A percentile compares a stretch with the other conserved stretches of the same genome.
Conservation (phyloP, 345 rosid species). For the Boechera divaricarpa region DNA sequence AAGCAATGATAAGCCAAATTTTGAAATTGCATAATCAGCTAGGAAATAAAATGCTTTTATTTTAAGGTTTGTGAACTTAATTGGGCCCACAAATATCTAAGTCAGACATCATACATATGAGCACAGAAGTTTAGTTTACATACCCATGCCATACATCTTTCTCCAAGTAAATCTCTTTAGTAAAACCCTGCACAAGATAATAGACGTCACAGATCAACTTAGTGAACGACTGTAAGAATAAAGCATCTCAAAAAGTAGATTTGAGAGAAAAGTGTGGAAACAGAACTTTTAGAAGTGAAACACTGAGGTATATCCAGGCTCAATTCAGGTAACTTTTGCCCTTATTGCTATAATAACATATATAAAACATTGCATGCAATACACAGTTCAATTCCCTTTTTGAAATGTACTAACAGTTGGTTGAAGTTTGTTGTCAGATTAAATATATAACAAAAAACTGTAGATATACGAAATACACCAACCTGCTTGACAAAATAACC, state of each 20-base stretch:
- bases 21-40: constrained; percentile 10
- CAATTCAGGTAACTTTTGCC: not conserved
- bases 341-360: not conserved
- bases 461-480: constrained; percentile 16
- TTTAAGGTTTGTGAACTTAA: constrained; percentile 18
- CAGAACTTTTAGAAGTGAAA: not conserved
- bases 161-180: constrained; percentile 97
- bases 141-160: constrained; percentile 99
- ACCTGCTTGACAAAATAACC: constrained; percentile 99
- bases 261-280: constrained; percentile 3
- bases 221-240: constrained; percentile 1
- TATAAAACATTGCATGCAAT: not conserved
- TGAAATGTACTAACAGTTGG: not conserved
- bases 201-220: constrained; percentile 13
- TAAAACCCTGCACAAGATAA: constrained; percentile 75
- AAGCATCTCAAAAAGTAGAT: constrained; percentile 9
- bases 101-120: constrained; percentile 24
- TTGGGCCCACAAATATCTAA: not conserved
- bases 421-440: not conserved
- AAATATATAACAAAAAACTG: constrained; percentile 16
- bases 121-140: constrained; percentile 36
- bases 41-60: constrained; percentile 1
- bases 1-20: constrained; percentile 1
- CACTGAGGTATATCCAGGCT: not conserved
- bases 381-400: not conserved